Conservation (phyloP, 257 asterid genomes). For the Forsythia viridissima region DNA sequence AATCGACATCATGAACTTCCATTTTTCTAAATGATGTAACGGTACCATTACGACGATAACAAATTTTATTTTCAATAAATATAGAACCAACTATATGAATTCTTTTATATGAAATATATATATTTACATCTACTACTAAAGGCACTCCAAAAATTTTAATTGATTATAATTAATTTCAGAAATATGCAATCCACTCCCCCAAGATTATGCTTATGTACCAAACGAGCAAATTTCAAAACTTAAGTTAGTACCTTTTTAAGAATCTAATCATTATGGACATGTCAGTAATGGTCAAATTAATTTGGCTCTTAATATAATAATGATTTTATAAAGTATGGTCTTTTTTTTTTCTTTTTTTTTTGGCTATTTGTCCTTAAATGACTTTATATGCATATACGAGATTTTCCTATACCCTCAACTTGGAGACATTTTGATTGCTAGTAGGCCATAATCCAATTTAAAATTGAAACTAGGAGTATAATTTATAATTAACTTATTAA, state of each 20-base stretch:
- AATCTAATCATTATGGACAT: not conserved
- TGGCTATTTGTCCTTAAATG: no score
- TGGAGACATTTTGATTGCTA: slow-evolving; percentile 15
- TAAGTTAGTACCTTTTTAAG: no score
- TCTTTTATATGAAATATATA: no score
- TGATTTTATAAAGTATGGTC: no score
- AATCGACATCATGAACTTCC: not conserved
- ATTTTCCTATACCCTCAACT: not conserved
- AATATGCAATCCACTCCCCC: not conserved
- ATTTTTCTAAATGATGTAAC: no score
- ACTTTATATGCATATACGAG: not conserved
- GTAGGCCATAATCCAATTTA: slow-evolving; percentile 12
- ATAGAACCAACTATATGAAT: no score
- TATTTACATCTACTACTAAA: not conserved
- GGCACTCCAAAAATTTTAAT: not conserved
- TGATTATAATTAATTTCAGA: not conserved
- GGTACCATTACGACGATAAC: no score
- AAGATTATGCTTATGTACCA: no score
- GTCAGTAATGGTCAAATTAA: not conserved
- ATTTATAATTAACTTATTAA: slow-evolving; percentile 1
- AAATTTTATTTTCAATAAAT: no score
- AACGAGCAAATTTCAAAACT: not conserved
- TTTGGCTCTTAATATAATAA: not conserved
- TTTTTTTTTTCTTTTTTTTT: not conserved
- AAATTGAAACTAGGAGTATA: not conserved